Base-by-base conservation (phyloP, 2,329 filamentous ascomycete genomes). In the Ceratocystis destructans region DNA sequence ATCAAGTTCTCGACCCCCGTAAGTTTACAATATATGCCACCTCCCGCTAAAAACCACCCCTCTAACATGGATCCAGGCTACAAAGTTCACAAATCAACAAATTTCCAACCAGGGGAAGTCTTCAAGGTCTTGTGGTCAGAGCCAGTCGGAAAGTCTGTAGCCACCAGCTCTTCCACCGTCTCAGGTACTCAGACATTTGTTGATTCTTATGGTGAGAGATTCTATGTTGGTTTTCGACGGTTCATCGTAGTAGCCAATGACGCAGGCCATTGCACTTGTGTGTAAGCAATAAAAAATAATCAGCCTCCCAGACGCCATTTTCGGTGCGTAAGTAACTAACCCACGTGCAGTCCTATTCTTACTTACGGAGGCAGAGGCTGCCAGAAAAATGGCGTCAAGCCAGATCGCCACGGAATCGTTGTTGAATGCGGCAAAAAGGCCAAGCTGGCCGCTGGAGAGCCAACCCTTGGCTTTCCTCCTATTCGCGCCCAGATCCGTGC, bases 51-150 rank as follows among this genome's bases (percentile, higher is more conserved):
- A 41, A 12, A 41, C 37, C 3, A 12, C 10, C 37, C 12, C 37
- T 41, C 37, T 41, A 41, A 41, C 37, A 41, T 41, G 37, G 37
- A 41, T 41, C 37, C 37, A 41, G 37, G 37, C 37, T 67, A 67
- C 62, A 44, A 55, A n/a, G 62, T 67, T 1, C 48, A 55, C 33
- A 41, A 46, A 6, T 67, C 66, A 3, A 41, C 59, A 48, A 17
- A 17, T 10, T 67, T 67, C 15, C 66, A 67, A 31, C 66, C 66
- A 10, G 66, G 66, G 22, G 66, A 82, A 80, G 78, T 84, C 20
- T 81, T 83, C 73, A 84, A 83, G 70, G 76, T 82, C 1, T 72
- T 79, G 20, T 84, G 82, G 81, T 76, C 78, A 7, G 81, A 84
- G 61, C 82, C 82, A 0, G 73, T 74, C 31, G 81, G 80, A 8